A percentile compares a stretch with the other conserved stretches of the same genome.
Conservation (phyloP, 2,329 filamentous ascomycete genomes). For the Periconia sp. region DNA sequence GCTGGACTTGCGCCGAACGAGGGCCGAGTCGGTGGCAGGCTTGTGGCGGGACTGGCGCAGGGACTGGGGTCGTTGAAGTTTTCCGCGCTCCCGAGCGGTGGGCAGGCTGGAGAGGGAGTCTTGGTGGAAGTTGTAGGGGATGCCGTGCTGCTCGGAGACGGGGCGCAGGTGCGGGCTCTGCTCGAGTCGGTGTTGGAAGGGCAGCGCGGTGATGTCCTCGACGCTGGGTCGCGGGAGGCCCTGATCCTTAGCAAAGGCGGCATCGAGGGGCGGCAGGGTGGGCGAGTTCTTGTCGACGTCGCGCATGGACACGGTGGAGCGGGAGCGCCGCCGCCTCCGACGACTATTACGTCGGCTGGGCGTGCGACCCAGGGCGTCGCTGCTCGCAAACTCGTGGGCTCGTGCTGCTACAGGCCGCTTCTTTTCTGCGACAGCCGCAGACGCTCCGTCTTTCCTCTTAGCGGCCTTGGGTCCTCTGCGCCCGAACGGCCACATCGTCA, state of each 20-base stretch:
- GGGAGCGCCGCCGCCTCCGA: constrained; percentile 37
- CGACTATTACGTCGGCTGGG: constrained; percentile 38
- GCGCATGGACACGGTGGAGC: constrained; percentile 39
- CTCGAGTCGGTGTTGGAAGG: constrained; percentile 46
- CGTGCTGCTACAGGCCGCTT: constrained; percentile 49
- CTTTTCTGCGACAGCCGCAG: constrained; percentile 58
- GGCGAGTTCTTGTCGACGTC: constrained; percentile 36
- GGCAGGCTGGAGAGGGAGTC: constrained; percentile 44
- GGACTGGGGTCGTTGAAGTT: constrained; percentile 54
- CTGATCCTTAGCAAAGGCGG: constrained; percentile 22
- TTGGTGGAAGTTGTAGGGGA: constrained; percentile 53
- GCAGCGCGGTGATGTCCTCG: constrained; percentile 57
- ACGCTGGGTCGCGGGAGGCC: constrained; percentile 37
- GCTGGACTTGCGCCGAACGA: constrained; percentile 73
- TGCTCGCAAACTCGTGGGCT: constrained; percentile 24
- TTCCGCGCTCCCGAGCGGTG: constrained; percentile 50
- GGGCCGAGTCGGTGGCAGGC: constrained; percentile 61
- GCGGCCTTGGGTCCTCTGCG: constrained; percentile 73
- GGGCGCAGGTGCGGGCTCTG: constrained; percentile 57
- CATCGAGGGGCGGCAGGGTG: constrained; percentile 17
- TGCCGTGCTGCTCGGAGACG: constrained; percentile 48
- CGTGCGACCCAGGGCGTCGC: constrained; percentile 29
- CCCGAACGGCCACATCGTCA: constrained; percentile 86
- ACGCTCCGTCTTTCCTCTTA: constrained; percentile 48
- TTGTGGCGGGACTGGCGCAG: constrained; percentile 61